Base-by-base conservation (phyloP, 106 monocot genomes). In the Apostasia shenzhenica region DNA sequence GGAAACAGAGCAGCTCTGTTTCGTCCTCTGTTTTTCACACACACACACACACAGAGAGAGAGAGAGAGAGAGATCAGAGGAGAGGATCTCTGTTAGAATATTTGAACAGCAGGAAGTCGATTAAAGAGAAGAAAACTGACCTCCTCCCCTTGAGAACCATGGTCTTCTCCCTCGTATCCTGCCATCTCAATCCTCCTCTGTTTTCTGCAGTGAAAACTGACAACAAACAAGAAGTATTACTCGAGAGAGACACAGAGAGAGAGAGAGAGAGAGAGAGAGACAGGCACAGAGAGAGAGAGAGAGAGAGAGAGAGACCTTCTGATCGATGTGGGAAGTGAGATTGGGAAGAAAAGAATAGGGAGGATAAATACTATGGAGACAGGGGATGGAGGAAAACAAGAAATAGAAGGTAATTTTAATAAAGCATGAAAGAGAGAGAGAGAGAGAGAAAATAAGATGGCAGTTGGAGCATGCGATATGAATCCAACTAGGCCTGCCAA, bases 181-280 rank as follows among this genome's bases (percentile, higher is more conserved):
- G 84, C 73, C 84, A 84, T 84, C 80, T 72, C 69, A 47, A 53
- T 52, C 67, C 61, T 72, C 75, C 62, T 53, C 44, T 45, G 59
- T 56, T 59, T 48, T 5, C 58, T 41, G 42, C 64, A 61, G 46
- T 55, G 14, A 26, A 50, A 42, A 46, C 11, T 8, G 44, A 42
- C 11, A 37, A 52, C 38, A 5, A 12, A 8, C 6, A 10, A 13
- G 1, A 37, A 46, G 2, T 3, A 37, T 1, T 5, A 48, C 45
- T 9, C 3, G 3, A 6, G 42, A 48, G 53, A 54, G 13, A 60
- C 42, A 41, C 11, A 1, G 1, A 11, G 47, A 12, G 4, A 12
- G 42, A 63, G 41, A 26, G 44, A 63, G 46, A 73, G n/a, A 73
- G 45, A 48, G 38, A 26, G 63, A 56, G 67, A 57, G 13, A 45